Evolutionary conservation across 371 early-diverging fungal genomes (phyloP).

Genomic region (Sanchytrium tribonematis): DNA sequence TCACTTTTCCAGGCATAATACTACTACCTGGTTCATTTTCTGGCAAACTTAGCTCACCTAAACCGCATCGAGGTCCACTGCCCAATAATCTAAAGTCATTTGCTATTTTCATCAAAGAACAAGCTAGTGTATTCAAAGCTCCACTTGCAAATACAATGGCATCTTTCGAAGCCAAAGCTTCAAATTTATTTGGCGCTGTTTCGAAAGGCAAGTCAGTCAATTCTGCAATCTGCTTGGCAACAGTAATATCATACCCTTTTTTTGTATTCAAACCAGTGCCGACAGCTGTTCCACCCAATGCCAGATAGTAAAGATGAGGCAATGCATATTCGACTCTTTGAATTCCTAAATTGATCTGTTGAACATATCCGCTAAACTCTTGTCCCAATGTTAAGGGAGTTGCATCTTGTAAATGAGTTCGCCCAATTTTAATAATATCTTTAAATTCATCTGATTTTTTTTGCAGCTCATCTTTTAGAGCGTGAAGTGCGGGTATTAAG

Average conservation of each 20-base stretch:
- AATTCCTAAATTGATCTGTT: conserved; percentile 51
- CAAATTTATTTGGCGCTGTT: conserved; percentile 90
- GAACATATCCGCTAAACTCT: conserved; percentile 61
- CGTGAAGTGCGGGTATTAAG: conserved; percentile 37
- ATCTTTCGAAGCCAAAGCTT: conserved; percentile 82
- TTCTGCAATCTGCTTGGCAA: conserved; percentile 46
- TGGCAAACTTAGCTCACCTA: conserved; percentile 68
- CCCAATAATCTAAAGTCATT: conserved; percentile 70
- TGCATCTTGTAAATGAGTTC: conserved; percentile 81
- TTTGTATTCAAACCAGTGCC: conserved; percentile 80
- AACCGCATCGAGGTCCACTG: conserved; percentile 83
- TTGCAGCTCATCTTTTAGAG: conserved; percentile 37
- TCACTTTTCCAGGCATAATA: conserved; percentile 73
- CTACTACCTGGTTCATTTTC: conserved; percentile 93
- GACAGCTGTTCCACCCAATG: conserved; percentile 86
- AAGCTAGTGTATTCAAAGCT: conserved; percentile 64
- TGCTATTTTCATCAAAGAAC: conserved; percentile 87
- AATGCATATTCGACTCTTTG: conserved; percentile 46
- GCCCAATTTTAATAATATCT: conserved; percentile 78
- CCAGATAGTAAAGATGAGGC: conserved; percentile 54
- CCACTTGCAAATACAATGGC: conserved; percentile 80
- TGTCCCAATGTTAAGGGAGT: conserved; percentile 86
- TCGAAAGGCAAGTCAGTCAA: conserved; percentile 50
- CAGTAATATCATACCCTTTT: conserved; percentile 52
- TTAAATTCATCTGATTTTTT: conserved; percentile 39